phyloP scores from a whole-genome alignment of 805 yeast genomes.

The Candida manassasensis region DNA sequence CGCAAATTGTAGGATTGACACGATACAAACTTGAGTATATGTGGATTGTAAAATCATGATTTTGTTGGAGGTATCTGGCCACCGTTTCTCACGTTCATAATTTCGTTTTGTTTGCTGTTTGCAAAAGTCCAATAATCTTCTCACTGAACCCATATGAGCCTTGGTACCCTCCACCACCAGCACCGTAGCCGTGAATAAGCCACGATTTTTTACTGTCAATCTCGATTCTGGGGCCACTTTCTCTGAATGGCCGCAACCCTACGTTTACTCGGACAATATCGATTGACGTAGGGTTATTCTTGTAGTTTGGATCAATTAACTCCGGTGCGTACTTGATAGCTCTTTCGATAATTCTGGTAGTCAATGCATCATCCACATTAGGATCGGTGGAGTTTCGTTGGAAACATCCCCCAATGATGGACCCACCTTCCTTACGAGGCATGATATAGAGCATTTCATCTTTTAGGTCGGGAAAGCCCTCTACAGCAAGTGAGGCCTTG shows the following conservation, averaged over 20 bases:
- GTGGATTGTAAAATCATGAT: too few species aligned
- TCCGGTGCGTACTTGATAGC: conserved; percentile 42
- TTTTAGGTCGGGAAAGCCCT: conserved; percentile 25
- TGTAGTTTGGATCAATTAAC: conserved; percentile 23
- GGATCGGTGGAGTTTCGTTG: conserved; percentile 11
- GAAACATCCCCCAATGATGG: conserved; percentile 57
- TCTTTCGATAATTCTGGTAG: conserved; percentile 42
- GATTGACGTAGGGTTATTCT: conserved; percentile 22
- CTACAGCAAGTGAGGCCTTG: conserved; percentile 26
- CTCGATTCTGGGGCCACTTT: conserved; percentile 33
- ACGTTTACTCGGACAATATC: conserved; percentile 30
- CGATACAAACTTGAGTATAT: too few species aligned
- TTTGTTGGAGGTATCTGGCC: too few species aligned
- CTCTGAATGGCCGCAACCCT: conserved; percentile 38
- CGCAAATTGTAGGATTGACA: too few species aligned
- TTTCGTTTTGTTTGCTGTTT: too few species aligned
- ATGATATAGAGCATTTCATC: conserved; percentile 53
- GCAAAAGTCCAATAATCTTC: conserved; percentile 31
- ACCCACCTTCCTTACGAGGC: conserved; percentile 75
- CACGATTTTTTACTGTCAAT: conserved; percentile 21
- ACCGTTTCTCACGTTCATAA: too few species aligned
- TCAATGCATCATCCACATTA: conserved; percentile 38
- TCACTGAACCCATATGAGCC: conserved; percentile 60
- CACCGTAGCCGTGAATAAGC: conserved; percentile 65
- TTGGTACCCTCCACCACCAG: conserved; percentile 77